Evolutionary conservation across 1,284 basidiomycete genomes (phyloP), one percentile per base, ranked within the genome.

Genomic region (Papiliotrema laurentii): DNA sequence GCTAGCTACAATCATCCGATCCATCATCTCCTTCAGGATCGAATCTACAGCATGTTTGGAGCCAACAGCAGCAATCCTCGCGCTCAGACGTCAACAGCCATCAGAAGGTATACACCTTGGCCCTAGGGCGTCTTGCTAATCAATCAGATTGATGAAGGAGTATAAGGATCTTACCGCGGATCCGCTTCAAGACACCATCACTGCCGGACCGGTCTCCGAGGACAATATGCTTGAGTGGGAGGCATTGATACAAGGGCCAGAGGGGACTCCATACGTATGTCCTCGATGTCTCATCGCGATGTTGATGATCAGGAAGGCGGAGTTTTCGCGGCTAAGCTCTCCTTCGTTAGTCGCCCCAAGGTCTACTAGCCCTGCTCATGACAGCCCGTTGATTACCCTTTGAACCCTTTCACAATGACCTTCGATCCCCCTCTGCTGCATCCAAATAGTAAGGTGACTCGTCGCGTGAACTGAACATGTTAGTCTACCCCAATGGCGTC

Each of bases 221-320:
- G 84, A 87, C 58, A 91, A 98, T 77, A 93, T 98, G 78, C 90
- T 98, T 71, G 87, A 86, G 56, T 99, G 96, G 96, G 96, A 97
- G 75, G 93, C 93, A 16, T 79, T 98, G 59, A 93, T 99, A 53
- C 86, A 84, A 62, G 96, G 96, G 1, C 96, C 94, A 13, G 91
- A 94, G 66, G 96, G 92, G 58, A 98, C 96, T 37, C 96, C 96
- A 1, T 99, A 96, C 71, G 87, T 90, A 71, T 72, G 85, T 75
- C 11, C 4, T 4, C 3, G 5, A 11, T n/a, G 9, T 18, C 3
- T 25, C 16, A 9, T 38, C 24, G 26, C n/a, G n/a, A n/a, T n/a
- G 41, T 30, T 43, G 41, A 43, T 22, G 11, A 33, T 33, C 62
- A 90, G 87, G 96, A 98, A 79, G 96, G 93, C 44, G 96, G 96